These are phyloP conservation scores for Neurospora sp. DNA, from an alignment of 495 filamentous ascomycete genomes.

Conservation along the genomic window DNA sequence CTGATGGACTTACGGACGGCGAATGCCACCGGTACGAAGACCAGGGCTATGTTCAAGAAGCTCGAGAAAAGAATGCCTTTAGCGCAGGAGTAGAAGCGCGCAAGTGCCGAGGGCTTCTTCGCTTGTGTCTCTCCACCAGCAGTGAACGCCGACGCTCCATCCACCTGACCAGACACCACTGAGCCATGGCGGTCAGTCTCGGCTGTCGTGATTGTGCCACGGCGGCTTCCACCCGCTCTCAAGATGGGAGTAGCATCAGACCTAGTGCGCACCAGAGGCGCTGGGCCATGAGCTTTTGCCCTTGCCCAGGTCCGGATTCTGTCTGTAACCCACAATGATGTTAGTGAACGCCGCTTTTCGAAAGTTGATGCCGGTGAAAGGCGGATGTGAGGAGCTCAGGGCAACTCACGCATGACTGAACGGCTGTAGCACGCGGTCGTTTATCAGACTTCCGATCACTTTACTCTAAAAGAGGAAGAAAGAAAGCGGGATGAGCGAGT, in stretches of 20 bases:
- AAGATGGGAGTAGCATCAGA: neutral
- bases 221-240: neutral
- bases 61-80: constrained; percentile 50
- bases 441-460: neutral
- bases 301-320: constrained; percentile 2
- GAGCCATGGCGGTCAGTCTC: neutral
- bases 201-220: neutral
- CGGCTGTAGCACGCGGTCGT: neutral
- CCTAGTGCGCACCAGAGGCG: neutral
- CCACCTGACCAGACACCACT: neutral
- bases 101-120: neutral
- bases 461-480: neutral
- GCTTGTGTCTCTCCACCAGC: neutral
- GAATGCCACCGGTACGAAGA: constrained; percentile 74
- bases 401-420: neutral
- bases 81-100: constrained; percentile 39
- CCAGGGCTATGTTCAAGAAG: constrained; percentile 66
- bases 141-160: neutral
- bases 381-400: neutral
- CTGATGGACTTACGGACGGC: constrained; percentile 41
- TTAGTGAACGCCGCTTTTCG: neutral
- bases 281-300: constrained; percentile 1
- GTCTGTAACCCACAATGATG: neutral
- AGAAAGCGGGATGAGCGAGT: neutral
- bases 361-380: neutral